Conservation (phyloP, 768 basidiomycete species). For the Lentinula edodes region DNA sequence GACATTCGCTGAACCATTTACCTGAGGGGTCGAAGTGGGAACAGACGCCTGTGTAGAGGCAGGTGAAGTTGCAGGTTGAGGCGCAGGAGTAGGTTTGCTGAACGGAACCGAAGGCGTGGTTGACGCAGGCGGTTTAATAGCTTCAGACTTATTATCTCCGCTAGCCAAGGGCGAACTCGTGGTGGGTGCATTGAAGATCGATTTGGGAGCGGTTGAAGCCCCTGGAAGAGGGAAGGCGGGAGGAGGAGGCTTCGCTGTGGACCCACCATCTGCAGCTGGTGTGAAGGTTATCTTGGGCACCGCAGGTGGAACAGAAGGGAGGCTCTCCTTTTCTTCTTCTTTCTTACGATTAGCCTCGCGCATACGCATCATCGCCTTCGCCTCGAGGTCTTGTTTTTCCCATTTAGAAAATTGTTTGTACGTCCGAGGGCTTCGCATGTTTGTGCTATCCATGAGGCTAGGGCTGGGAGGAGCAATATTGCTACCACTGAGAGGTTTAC, state of each 20-base stretch:
- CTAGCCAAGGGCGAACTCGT: slow-evolving; percentile 12
- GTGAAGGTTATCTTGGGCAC: slow-evolving; percentile 15
- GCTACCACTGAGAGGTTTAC: slow-evolving; percentile 9
- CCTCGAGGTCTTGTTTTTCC: slow-evolving; percentile 85
- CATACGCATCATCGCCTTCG: slow-evolving; percentile 70
- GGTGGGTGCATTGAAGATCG: slow-evolving; percentile 20
- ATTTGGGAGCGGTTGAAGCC: slow-evolving; percentile 19
- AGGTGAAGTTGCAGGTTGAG: slow-evolving; percentile 7
- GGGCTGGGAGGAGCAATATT: slow-evolving; percentile 4
- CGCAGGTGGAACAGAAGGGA: slow-evolving; percentile 19
- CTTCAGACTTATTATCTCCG: slow-evolving; percentile 4
- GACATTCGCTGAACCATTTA: not conserved
- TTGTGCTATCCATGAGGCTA: slow-evolving; percentile 51
- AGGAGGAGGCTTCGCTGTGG: slow-evolving; percentile 10
- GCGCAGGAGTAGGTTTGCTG: slow-evolving; percentile 12
- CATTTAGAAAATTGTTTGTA: slow-evolving; percentile 51
- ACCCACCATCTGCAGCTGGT: slow-evolving; percentile 22
- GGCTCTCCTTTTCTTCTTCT: slow-evolving; percentile 33
- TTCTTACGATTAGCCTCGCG: slow-evolving; percentile 43
- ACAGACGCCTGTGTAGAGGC: slow-evolving; percentile 8
- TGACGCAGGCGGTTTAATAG: slow-evolving; percentile 8
- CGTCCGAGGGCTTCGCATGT: slow-evolving; percentile 25
- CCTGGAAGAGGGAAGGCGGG: slow-evolving; percentile 13
- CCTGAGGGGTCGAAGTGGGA: slow-evolving; percentile 5
- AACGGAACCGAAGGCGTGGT: slow-evolving; percentile 11